These are phyloP conservation scores for Barnettozyma siamensis DNA, from an alignment of 805 yeast genomes.

Conservation along the genomic window DNA sequence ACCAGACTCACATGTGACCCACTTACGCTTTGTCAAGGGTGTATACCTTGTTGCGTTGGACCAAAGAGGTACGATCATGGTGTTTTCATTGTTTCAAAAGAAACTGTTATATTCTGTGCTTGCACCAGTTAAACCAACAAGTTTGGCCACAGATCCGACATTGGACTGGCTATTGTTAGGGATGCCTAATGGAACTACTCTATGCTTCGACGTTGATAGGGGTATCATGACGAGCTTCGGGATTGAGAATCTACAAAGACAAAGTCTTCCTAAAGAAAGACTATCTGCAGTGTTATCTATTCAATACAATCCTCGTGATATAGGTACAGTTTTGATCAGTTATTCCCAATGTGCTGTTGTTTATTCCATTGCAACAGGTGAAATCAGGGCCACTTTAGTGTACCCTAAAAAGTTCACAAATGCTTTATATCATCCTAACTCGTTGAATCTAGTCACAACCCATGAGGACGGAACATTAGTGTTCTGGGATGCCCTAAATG, in stretches of 20 bases:
- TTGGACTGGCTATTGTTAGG: conserved; percentile 86
- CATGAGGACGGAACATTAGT: conserved; percentile 81
- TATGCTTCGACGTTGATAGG: conserved; percentile 78
- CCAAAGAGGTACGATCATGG: conserved; percentile 50
- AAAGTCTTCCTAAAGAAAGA: conserved; percentile 48
- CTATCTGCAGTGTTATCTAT: conserved; percentile 61
- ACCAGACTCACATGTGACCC: conserved; percentile 43
- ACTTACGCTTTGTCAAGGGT: conserved; percentile 69
- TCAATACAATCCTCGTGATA: conserved; percentile 84
- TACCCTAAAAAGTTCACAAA: conserved; percentile 33
- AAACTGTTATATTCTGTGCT: conserved; percentile 52
- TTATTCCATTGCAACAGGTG: conserved; percentile 59
- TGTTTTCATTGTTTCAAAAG: conserved; percentile 65
- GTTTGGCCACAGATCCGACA: conserved; percentile 76
- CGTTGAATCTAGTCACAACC: conserved; percentile 71
- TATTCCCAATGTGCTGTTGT: conserved; percentile 65
- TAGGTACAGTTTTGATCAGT: conserved; percentile 69
- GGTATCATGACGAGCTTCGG: conserved; percentile 59
- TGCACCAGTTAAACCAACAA: conserved; percentile 61
- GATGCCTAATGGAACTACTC: conserved; percentile 63
- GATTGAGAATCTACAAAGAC: conserved; percentile 66
- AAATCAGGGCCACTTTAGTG: conserved; percentile 48
- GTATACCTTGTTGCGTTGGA: conserved; percentile 74
- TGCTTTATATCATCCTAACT: conserved; percentile 81
- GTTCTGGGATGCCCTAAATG: conserved; percentile 89